A percentile compares a stretch with the other conserved stretches of the same genome.
Conservation (phyloP, 179 eudicot genomes). For the Carnegiea gigantea region DNA sequence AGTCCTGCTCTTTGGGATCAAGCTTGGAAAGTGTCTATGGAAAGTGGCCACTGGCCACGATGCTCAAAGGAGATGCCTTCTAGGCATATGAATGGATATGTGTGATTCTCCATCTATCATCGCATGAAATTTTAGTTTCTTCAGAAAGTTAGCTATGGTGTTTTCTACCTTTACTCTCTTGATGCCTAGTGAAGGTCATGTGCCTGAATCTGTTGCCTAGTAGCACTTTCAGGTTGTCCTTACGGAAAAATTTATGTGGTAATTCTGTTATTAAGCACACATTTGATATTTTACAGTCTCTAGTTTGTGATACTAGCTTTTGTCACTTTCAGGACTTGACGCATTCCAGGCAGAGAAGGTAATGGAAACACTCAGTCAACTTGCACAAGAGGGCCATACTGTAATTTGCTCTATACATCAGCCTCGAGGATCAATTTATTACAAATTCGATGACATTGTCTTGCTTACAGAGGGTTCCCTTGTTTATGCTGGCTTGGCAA, state of each 20-base stretch:
- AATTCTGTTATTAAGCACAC: not conserved
- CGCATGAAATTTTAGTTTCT: not conserved
- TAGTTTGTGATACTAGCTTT: not conserved
- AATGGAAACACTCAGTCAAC: constrained; percentile 92
- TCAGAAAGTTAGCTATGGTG: not conserved
- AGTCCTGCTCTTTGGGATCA: not conserved
- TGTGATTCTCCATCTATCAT: not conserved
- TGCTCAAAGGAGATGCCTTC: not conserved
- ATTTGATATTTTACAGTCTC: not conserved
- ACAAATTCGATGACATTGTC: constrained; percentile 92
- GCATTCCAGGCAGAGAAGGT: constrained; percentile 99
- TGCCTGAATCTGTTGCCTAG: not conserved
- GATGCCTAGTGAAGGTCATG: not conserved
- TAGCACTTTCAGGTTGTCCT: not conserved
- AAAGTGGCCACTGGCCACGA: not conserved
- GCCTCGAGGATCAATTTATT: constrained; percentile 94
- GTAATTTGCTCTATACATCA: constrained; percentile 99
- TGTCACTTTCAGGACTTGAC: constrained; percentile 76
- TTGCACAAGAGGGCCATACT: constrained; percentile 96
- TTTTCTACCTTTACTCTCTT: not conserved
- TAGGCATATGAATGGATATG: too few species aligned
- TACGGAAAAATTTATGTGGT: not conserved
- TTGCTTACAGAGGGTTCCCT: constrained; percentile 83
- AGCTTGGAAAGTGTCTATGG: not conserved
- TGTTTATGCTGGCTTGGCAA: constrained; percentile 86